Percentiles rank a stretch among this genome's conserved stretches.
Evolutionary conservation across 495 filamentous ascomycete genomes (phyloP).

Genomic region (Penicillium robsamsonii): DNA sequence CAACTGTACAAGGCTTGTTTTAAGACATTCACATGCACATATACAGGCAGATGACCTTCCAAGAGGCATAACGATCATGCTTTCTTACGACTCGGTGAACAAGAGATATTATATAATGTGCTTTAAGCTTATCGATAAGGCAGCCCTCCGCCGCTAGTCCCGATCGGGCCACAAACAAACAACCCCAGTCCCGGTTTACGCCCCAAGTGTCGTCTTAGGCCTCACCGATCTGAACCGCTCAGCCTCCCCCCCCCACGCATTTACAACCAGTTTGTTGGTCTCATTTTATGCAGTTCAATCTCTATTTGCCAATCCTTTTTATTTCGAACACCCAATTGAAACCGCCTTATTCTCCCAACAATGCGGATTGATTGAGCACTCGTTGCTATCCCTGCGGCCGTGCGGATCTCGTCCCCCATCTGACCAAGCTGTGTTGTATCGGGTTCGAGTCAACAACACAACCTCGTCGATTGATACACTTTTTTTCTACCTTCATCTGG

Average conservation of each 20-base stretch:
- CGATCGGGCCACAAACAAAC: constrained; percentile 43
- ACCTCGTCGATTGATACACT: not conserved
- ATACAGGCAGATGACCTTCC: not conserved
- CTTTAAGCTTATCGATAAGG: constrained; percentile 52
- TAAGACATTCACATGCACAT: not conserved
- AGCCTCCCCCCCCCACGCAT: constrained; percentile 16
- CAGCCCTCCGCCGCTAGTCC: constrained; percentile 31
- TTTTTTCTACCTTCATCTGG: not conserved
- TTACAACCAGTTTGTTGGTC: not conserved
- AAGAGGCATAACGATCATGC: not conserved
- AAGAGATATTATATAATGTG: constrained; percentile 17
- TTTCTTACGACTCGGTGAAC: not conserved
- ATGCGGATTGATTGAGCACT: constrained; percentile 19
- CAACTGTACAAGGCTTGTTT: not conserved
- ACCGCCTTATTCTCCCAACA: constrained; percentile 6
- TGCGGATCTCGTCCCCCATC: constrained; percentile 21
- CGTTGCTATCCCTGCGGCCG: constrained; percentile 17
- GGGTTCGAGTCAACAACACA: constrained; percentile 2
- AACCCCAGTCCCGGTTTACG: constrained; percentile 20
- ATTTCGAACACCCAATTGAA: not conserved
- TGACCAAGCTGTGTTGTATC: constrained; percentile 8
- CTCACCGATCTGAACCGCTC: constrained; percentile 33
- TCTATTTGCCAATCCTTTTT: not conserved
- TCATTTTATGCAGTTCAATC: not conserved
- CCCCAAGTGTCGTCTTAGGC: constrained; percentile 28